Evolutionary conservation across 2,329 filamentous ascomycete genomes (phyloP), one percentile per base, ranked within the genome.

Genomic region (Aspergillus arachidicola): DNA sequence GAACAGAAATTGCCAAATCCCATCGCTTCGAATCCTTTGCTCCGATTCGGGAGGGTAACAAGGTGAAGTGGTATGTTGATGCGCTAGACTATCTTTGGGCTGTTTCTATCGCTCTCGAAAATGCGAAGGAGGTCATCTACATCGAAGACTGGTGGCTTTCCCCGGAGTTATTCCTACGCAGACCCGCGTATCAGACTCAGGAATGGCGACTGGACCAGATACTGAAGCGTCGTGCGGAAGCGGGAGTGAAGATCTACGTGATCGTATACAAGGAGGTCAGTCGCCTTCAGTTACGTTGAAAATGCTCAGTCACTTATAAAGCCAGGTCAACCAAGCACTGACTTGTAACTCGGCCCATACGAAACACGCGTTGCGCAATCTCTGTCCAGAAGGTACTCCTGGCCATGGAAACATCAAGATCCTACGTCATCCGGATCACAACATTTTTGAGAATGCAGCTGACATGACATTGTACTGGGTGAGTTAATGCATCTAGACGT

Each of bases 61-160:
- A 91, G 62, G 84, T 95, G 75, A 98, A 98, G 81, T 99, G 94
- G 94, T 98, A 97, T 79, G 92, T 98, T 12, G 95, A 98, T 75
- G 95, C 93, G 3, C 85, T 93, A 65, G 91, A 98, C 79, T 99
- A 99, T 78, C 96, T 95, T 77, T 97, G 93, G 89, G 90, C 95
- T 21, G 93, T 99, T 12, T 96, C 93, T 0, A 88, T 90, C 38
- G 94, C 94, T 0, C 84, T 98, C n/a, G 94, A 98, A 67, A 85
- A 89, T 64, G 95, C 95, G 43, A 91, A 91, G 73, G 94, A 98
- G 79, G 90, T 91, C 53, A 97, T 99, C 70, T 99, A 98, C 78
- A 96, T 99, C 68, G 91, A 85, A 64, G 95, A 98, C 74, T 99
- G 94, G 95, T 98, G 95, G 95, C 82, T 98, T 16, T 96, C 92